Evolutionary conservation across 805 yeast species (phyloP).

Genomic region (Ogataea haglerorum): DNA sequence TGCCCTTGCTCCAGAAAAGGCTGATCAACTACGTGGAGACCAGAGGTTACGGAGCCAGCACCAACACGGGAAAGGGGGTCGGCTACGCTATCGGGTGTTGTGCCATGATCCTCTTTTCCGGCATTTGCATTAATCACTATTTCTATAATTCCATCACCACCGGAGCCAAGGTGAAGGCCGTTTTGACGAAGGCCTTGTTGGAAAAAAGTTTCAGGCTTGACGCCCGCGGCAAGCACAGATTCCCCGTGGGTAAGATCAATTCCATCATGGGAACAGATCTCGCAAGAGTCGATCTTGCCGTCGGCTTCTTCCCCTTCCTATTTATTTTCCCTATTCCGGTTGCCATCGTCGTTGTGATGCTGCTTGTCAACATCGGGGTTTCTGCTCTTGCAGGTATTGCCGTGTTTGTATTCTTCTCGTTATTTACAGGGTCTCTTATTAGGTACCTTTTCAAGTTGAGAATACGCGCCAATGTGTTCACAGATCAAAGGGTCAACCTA

Average conservation of each 20-base stretch:
- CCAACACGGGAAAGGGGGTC: slow-evolving; percentile 56
- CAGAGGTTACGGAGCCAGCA: slow-evolving; percentile 40
- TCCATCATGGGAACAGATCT: slow-evolving; percentile 79
- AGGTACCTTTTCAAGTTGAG: slow-evolving; percentile 52
- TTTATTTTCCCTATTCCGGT: slow-evolving; percentile 62
- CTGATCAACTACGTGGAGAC: slow-evolving; percentile 60
- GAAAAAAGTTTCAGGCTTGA: slow-evolving; percentile 64
- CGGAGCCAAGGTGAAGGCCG: slow-evolving; percentile 70
- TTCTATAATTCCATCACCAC: slow-evolving; percentile 56
- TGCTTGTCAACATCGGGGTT: slow-evolving; percentile 67
- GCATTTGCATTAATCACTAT: slow-evolving; percentile 54
- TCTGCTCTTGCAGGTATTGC: slow-evolving; percentile 70
- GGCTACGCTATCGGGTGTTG: slow-evolving; percentile 78
- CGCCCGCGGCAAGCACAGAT: slow-evolving; percentile 57
- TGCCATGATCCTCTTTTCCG: slow-evolving; percentile 47
- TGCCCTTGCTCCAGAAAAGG: slow-evolving; percentile 64
- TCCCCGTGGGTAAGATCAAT: slow-evolving; percentile 69
- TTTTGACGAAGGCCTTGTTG: slow-evolving; percentile 63
- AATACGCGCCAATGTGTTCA: slow-evolving; percentile 51
- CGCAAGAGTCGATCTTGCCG: slow-evolving; percentile 71
- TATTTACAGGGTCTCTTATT: slow-evolving; percentile 43
- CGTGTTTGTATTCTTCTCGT: slow-evolving; percentile 48
- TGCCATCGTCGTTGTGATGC: slow-evolving; percentile 58
- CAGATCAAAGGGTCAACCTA: slow-evolving; percentile 73
- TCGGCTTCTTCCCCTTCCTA: slow-evolving; percentile 64